A percentile compares a stretch with the other conserved stretches of the same genome.
These are phyloP conservation scores for Neodidymelliopsis sp. DNA, from an alignment of 2,329 filamentous ascomycete genomes.

Conservation along the genomic window DNA sequence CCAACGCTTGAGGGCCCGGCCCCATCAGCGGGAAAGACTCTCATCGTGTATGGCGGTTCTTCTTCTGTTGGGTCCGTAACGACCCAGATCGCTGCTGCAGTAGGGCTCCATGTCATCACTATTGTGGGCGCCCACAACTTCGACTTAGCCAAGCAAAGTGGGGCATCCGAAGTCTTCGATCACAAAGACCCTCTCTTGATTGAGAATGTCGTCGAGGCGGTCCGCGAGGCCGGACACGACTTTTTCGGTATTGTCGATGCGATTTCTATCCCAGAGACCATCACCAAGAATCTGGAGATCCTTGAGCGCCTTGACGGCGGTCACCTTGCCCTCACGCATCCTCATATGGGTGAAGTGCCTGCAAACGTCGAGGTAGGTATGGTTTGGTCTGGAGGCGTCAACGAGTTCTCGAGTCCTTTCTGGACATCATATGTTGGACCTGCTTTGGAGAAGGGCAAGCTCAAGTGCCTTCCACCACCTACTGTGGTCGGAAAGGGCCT, in stretches of 20 bases:
- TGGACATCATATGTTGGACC: conserved; percentile 38
- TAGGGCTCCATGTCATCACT: conserved; percentile 50
- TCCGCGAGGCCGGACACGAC: conserved; percentile 40
- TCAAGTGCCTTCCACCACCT: conserved; percentile 35
- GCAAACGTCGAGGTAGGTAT: conserved; percentile 45
- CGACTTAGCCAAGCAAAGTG: conserved; percentile 26
- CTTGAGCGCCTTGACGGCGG: conserved; percentile 41
- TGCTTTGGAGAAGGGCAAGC: conserved; percentile 31
- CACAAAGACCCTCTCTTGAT: conserved; percentile 39
- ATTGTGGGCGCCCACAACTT: conserved; percentile 44
- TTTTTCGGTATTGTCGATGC: conserved; percentile 53
- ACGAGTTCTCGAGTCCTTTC: conserved; percentile 33
- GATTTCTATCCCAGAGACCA: conserved; percentile 33
- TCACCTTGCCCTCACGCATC: conserved; percentile 48
- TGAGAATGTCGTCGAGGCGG: conserved; percentile 47
- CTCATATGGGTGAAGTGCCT: conserved; percentile 39
- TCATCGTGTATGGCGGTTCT: conserved; percentile 60
- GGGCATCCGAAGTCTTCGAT: conserved; percentile 37
- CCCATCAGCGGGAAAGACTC: conserved; percentile 38
- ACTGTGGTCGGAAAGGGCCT: conserved; percentile 38
- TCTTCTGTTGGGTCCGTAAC: conserved; percentile 49
- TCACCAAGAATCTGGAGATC: conserved; percentile 30
- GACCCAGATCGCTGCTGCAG: conserved; percentile 51
- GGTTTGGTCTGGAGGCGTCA: conserved; percentile 28
- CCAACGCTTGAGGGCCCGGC: conserved; percentile 43